These are phyloP conservation scores for Neonectria magnoliae DNA, from an alignment of 2,329 filamentous ascomycete species.

Conservation along the genomic window DNA sequence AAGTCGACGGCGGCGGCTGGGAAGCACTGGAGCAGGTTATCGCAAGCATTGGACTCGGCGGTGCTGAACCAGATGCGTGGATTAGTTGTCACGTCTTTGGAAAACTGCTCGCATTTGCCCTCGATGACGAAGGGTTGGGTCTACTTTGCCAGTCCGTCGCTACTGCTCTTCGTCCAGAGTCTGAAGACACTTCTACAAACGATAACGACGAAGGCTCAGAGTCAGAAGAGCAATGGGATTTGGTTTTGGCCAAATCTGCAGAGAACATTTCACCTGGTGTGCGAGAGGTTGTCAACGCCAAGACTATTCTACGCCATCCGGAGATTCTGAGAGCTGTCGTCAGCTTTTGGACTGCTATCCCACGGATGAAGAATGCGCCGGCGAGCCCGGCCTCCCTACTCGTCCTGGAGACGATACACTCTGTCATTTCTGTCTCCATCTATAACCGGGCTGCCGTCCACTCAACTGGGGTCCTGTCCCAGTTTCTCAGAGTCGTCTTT, in stretches of 20 bases:
- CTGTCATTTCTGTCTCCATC: slow-evolving; percentile 68
- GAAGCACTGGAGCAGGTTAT: slow-evolving; percentile 77
- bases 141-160: slow-evolving; percentile 70
- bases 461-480: slow-evolving; percentile 74
- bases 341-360: slow-evolving; percentile 71
- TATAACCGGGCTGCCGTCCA: slow-evolving; percentile 79
- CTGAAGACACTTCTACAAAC: slow-evolving; percentile 36
- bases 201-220: slow-evolving; percentile 47
- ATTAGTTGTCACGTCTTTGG: slow-evolving; percentile 81
- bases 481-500: slow-evolving; percentile 72
- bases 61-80: slow-evolving; percentile 74
- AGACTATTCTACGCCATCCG: slow-evolving; percentile 65
- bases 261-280: slow-evolving; percentile 54
- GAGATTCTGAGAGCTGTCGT: slow-evolving; percentile 71
- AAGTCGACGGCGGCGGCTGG: slow-evolving; percentile 82
- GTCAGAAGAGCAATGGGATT: slow-evolving; percentile 52
- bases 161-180: slow-evolving; percentile 47
- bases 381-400: slow-evolving; percentile 68
- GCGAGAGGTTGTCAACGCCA: slow-evolving; percentile 59
- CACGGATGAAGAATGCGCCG: slow-evolving; percentile 55
- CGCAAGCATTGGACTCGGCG: slow-evolving; percentile 72
- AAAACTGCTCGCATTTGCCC: slow-evolving; percentile 80
- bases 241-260: slow-evolving; percentile 49
- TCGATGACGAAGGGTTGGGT: slow-evolving; percentile 80
- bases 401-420: slow-evolving; percentile 71